Evolutionary conservation across 805 yeast species (phyloP).

Genomic region (Scheffersomyces spartinae): DNA sequence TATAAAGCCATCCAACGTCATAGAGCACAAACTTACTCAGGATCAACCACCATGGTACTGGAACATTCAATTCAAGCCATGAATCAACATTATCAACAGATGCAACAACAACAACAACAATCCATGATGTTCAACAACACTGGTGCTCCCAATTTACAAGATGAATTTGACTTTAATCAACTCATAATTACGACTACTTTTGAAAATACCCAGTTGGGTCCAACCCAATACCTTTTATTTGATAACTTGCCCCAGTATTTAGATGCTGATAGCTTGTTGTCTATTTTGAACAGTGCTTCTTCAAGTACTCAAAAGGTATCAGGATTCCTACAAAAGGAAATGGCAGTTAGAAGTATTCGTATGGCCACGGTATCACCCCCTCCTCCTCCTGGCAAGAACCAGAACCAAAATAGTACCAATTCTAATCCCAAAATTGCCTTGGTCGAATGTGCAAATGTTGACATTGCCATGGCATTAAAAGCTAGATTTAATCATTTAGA

Average conservation of each 20-base stretch:
- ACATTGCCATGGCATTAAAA: slow-evolving; percentile 29
- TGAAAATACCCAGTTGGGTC: slow-evolving; percentile 31
- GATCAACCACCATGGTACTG: too few relatives aligned
- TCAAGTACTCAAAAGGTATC: too few relatives aligned
- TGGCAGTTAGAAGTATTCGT: slow-evolving; percentile 12
- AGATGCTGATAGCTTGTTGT: slow-evolving; percentile 20
- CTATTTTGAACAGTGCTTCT: slow-evolving; percentile 11
- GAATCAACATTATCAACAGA: slow-evolving; percentile 5
- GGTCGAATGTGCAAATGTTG: slow-evolving; percentile 26
- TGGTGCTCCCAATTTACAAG: slow-evolving; percentile 13
- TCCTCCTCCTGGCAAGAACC: too few relatives aligned
- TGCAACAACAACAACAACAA: slow-evolving; percentile 3
- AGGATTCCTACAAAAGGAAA: too few relatives aligned
- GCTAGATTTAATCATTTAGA: slow-evolving; percentile 32
- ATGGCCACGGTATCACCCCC: too few relatives aligned
- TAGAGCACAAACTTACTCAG: slow-evolving; percentile 30
- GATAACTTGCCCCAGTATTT: slow-evolving; percentile 31
- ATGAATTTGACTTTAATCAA: slow-evolving; percentile 24
- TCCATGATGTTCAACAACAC: slow-evolving; percentile 8
- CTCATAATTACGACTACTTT: slow-evolving; percentile 23
- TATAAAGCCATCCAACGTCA: slow-evolving; percentile 14
- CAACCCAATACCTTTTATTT: slow-evolving; percentile 25
- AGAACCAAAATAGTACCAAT: slow-evolving; percentile 9
- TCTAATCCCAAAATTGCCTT: slow-evolving; percentile 15
- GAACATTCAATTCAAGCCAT: too few relatives aligned